Base-by-base conservation (phyloP, 495 filamentous ascomycete species). In the Aspergillus sclerotiicarbonarius region DNA sequence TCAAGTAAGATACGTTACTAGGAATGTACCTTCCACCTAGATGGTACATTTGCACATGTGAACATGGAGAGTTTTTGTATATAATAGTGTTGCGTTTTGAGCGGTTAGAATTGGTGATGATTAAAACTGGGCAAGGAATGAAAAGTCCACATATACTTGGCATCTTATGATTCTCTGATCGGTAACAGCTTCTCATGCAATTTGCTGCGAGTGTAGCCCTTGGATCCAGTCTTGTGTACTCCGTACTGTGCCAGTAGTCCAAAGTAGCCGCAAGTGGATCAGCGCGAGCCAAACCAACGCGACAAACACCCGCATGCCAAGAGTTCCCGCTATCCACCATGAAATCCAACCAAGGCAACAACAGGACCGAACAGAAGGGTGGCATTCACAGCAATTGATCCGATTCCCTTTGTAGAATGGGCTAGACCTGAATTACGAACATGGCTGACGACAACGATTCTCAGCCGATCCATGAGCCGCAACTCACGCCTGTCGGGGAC, bases 401-500 rank as follows among this genome's bases (percentile, higher is more conserved):
- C 9, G 9, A n/a, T 32, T 31, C n/a, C 39, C 13, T 41, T 32
- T 46, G 0, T 62, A 61, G 43, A 32, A 66, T 66, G 60, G 58
- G 46, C 55, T 66, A 61, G 51, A 55, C 13, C 8, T 19, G 15
- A 19, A n/a, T 4, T 21, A 35, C 54, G 25, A 61, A 63, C 2
- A 75, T 72, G 69, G 62, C 63, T 58, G 62, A 67, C 15, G 13
- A 50, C 51, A 59, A 71, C 51, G 64, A 33, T 16, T 60, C 54
- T 43, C 59, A 65, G 29, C 53, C 29, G 29, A 49, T 29, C 32
- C 46, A 55, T 52, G 51, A 61, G 55, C 73, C 68, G 55, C 72
- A 75, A 51, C 70, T 79, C 61, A 67, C 67, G 2, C 64, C 71
- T n/a, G 74, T 83, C 46, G 80, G 77, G 31, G 82, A 87, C 65